Percentiles rank a stretch among this genome's conserved stretches.
Evolutionary conservation across 2,329 filamentous ascomycete species (phyloP).

Genomic region (Talaromyces amestolkiae): DNA sequence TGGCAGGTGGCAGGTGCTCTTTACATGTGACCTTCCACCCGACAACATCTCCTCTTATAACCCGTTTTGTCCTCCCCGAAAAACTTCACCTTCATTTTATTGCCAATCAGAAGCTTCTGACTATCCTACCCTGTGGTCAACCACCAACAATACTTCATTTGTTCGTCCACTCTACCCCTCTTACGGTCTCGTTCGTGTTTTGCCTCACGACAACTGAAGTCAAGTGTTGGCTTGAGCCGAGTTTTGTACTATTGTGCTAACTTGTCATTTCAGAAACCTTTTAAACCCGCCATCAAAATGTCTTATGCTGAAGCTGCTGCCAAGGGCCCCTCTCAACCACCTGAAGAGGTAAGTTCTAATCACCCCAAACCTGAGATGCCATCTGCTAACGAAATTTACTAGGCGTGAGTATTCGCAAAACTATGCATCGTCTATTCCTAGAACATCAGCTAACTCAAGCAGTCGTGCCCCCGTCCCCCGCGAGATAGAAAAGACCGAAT

Average conservation of each 20-base stretch:
- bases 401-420: constrained; percentile 16
- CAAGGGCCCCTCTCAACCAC: constrained; percentile 47
- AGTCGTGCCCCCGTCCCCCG: constrained; percentile 43
- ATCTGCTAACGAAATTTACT: neutral
- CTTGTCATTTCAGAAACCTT: neutral
- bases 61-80: neutral
- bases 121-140: neutral
- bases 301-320: constrained; percentile 51
- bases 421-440: neutral
- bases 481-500: constrained; percentile 39
- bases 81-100: neutral
- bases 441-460: neutral
- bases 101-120: neutral
- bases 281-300: constrained; percentile 34
- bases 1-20: neutral
- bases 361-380: neutral
- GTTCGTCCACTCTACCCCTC: neutral
- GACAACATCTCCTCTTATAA: neutral
- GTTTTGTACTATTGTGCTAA: constrained; percentile 1
- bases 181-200: neutral
- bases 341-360: constrained; percentile 42
- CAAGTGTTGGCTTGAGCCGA: neutral
- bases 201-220: neutral
- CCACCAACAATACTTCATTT: neutral
- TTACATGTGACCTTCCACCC: constrained; percentile 7